Base-by-base conservation (phyloP, 2,329 filamentous ascomycete genomes). In the Gaeumannomyces sp. region DNA sequence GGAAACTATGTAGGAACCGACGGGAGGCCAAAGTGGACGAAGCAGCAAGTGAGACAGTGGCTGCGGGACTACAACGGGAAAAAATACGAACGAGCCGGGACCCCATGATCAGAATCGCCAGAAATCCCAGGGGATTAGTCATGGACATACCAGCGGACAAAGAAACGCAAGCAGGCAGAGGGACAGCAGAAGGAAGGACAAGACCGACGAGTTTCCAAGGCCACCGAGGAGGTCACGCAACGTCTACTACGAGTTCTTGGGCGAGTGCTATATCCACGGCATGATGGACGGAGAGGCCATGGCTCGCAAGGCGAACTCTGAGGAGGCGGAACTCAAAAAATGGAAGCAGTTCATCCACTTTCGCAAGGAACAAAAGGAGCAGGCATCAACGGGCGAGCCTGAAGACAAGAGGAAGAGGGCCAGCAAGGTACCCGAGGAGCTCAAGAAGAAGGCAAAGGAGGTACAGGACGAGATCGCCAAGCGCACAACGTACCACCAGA, bases 281-380 rank as follows among this genome's bases (percentile, higher is more conserved):
- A 65, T 65, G 64, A 67, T 67, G 65, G 64, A 65, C 13, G 65
- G 66, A 2, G 62, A 67, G 50, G 66, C 64, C 25, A 33, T 60
- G 58, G 7, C 10, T 4, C 58, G 58, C 58, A 60, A 60, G 58
- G 29, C 25, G 11, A 4, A 33, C 28, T 60, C 29, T 7, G 58
- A 60, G 19, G 28, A 60, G 28, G 19, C 11, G 28, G 29, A 31
- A 10, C 3, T 22, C 25, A 22, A 31, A 22, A 29, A 33, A 11
- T 33, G 58, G 60, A n/a, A 25, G 16, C n/a, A 38, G n/a, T 38
- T 38, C 35, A 19, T 3, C 14, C 35, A 19, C 35, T 16, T 38
- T 19, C 14, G 35, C 14, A 38, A 45, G 8, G 33, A 61, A 3
- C 29, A 50, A 50, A 28, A 27, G 19, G 25, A n/a, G 22, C 28